Evolutionary conservation across 768 basidiomycete genomes (phyloP), one percentile per base, ranked within the genome.

Genomic region (Dictyophora rubrovolvata): DNA sequence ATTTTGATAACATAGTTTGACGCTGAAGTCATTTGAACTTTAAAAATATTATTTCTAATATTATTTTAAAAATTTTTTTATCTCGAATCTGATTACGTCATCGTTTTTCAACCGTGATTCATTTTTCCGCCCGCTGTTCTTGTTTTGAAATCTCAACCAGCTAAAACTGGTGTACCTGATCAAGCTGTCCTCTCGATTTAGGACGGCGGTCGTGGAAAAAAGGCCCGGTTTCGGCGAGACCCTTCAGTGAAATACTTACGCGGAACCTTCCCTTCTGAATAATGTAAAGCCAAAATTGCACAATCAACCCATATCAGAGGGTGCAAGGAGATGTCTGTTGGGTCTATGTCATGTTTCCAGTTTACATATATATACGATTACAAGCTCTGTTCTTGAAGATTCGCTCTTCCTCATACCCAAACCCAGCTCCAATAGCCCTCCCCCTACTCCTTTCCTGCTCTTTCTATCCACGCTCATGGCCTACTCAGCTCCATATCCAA

Each of bases 161-260:
- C 28, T 28, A 28, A 28, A 28, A 28, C 28, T 7, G 28, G 28
- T 28, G 28, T 28, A 3, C 28, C 28, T 28, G 28, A 28, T 28
- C 28, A 42, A 42, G 12, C 10, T 42, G 42, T n/a, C 42, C 42
- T 42, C 42, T 42, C 42, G 42, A 42, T 42, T 42, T 42, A 12
- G 42, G 42, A 42, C 42, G 42, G 28, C 17, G 34, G 48, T 21
- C 56, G 56, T 56, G 55, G 48, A n/a, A 47, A 20, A 50, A 58
- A 21, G 56, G 21, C 11, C 48, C 48, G 37, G 48, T 48, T 28
- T 18, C 42, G 17, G 17, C 33, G 51, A 28, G 16, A 23, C 21
- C 42, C 9, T 51, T 23, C 28, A 46, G 33, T 23, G 42, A 22
- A 37, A 42, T 42, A 2, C 5, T 14, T 42, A 42, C 42, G 20